Evolutionary conservation across 2,329 filamentous ascomycete genomes (phyloP), one percentile per base, ranked within the genome.

Genomic region (Grosmannia huntii): DNA sequence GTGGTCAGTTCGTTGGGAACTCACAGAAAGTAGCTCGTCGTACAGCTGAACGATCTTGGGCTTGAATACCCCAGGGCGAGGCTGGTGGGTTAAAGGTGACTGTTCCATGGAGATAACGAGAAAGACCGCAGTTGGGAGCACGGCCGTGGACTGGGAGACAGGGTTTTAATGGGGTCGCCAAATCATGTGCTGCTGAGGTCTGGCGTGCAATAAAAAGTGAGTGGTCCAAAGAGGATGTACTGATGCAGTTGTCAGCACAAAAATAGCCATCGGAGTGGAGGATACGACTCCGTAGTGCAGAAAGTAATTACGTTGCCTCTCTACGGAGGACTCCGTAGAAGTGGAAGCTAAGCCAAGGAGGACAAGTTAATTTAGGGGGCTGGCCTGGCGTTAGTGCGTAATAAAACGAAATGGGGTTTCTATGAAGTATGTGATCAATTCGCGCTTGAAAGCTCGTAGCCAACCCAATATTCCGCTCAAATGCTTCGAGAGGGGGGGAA

Each of bases 41-140:
- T 99, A 99, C 56, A 97, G 83, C 70, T 87, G 81, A 61, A 95
- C 87, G 64, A 99, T 89, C 76, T 99, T 99, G 57, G 89, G 92
- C 73, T 95, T 87, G 70, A 99, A 96, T 48, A 86, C 83, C 71
- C 95, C 87, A 57, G 92, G 94, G 67, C 90, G 83, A 72, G 84
- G 83, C 78, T 96, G 90, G 73, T 95, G 90, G 59, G 91, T 96
- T 69, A 99, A 82, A 63, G 94, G 94, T 69, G 92, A 97, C 76
- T 95, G 61, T 33, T 63, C 62, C 62, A 65, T 65, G 21, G 54
- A 41, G 48, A 23, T 38, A 33, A 21, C 44, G 27, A 31, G 31
- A 5, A 3, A 21, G 19, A 33, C 23, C 2, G 49, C 16, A 5
- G 51, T 33, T 25, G 36, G 16, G 25, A 33, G 25, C 50, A 31